Conservation (phyloP, 2,329 filamentous ascomycete genomes). For the Exophiala sideris region DNA sequence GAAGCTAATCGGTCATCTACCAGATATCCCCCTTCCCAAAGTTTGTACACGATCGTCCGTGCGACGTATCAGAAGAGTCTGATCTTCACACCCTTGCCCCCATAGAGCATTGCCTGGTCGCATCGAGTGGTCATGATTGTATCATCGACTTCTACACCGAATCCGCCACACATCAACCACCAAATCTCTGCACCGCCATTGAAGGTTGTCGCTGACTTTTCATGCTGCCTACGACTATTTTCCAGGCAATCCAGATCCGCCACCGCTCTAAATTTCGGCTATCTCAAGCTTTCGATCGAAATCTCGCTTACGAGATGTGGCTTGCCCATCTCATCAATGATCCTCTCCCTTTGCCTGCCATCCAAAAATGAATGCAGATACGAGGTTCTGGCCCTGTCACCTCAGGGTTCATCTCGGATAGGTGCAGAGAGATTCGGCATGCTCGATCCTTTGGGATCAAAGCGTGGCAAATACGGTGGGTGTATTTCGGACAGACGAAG, state of each 20-base stretch:
- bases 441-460: too few species aligned
- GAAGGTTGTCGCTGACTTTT: neutral
- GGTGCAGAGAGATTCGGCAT: too few species aligned
- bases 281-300: too few species aligned
- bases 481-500: too few species aligned
- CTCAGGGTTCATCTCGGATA: too few species aligned
- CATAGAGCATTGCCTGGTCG: constrained; percentile 4
- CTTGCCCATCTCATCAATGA: too few species aligned
- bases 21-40: neutral
- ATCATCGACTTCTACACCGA: neutral
- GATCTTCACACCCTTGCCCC: constrained; percentile 13
- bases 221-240: neutral
- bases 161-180: neutral
- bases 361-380: too few species aligned
- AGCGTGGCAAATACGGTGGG: too few species aligned
- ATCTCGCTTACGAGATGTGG: too few species aligned
- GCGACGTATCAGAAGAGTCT: constrained; percentile 8
- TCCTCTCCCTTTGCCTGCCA: too few species aligned
- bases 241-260: too few species aligned
- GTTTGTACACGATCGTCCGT: constrained; percentile 2
- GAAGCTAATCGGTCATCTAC: neutral
- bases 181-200: neutral
- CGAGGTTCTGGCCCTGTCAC: too few species aligned
- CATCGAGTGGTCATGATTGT: constrained; percentile 11
- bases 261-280: neutral